These are phyloP conservation scores for Piper betle DNA, from an alignment of 164 flowering plant species.

Conservation along the genomic window DNA sequence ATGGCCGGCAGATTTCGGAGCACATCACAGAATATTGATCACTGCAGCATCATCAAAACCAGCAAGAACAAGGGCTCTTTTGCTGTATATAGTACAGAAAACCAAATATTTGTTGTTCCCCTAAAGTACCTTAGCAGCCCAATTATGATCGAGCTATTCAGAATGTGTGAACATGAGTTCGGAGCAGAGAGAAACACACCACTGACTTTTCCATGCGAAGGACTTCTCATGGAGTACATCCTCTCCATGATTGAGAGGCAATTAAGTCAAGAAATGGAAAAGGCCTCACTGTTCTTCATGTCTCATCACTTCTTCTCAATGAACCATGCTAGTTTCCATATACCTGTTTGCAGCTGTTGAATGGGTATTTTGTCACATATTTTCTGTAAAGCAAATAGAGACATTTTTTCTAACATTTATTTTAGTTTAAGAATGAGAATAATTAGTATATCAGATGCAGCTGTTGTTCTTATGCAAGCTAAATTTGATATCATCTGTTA, in stretches of 20 bases:
- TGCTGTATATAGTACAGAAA: conserved; percentile 14
- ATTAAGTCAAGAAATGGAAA: conserved; percentile 7
- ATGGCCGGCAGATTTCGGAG: not conserved
- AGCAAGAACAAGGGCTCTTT: conserved; percentile 10
- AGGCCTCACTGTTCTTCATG: conserved; percentile 7
- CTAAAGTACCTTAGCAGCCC: conserved; percentile 6
- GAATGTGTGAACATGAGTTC: conserved; percentile 14
- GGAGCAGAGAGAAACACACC: conserved; percentile 11
- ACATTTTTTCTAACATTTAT: no score
- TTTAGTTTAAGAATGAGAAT: no score
- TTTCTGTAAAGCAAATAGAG: not conserved
- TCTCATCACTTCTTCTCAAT: not conserved
- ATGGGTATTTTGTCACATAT: not conserved
- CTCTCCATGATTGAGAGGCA: conserved; percentile 4
- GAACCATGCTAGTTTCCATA: not conserved
- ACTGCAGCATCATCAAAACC: not conserved
- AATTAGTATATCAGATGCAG: no score
- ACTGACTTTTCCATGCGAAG: conserved; percentile 15
- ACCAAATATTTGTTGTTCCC: conserved; percentile 16
- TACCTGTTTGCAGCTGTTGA: not conserved
- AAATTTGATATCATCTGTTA: no score
- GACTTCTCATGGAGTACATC: conserved; percentile 8
- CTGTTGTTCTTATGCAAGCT: no score
- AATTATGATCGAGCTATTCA: conserved; percentile 11
- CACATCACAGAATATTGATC: not conserved